Evolutionary conservation across 805 yeast species (phyloP).

Genomic region (Sungouiozyma intestinalis): DNA sequence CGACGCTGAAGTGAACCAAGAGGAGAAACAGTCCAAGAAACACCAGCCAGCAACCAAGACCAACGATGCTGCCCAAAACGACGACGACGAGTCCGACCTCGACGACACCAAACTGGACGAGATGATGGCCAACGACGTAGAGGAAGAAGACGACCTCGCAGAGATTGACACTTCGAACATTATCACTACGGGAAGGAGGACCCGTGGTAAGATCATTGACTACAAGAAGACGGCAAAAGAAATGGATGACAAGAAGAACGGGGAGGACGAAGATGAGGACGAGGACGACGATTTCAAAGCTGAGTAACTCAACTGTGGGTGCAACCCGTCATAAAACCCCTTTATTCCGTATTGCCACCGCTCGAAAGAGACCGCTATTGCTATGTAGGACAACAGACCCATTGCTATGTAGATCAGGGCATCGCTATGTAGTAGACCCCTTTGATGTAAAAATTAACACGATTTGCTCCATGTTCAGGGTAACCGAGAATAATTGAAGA

Average conservation of each 20-base stretch:
- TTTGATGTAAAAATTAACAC: no score
- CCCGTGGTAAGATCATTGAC: conserved; percentile 82
- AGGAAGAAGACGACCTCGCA: conserved; percentile 66
- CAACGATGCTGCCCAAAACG: conserved; percentile 20
- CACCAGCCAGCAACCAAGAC: conserved; percentile 19
- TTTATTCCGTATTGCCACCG: no score
- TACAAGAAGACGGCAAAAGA: conserved; percentile 71
- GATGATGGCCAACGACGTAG: conserved; percentile 44
- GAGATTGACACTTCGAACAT: conserved; percentile 79
- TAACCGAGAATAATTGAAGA: conserved; percentile 84
- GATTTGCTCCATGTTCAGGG: no score
- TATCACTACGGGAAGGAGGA: conserved; percentile 77
- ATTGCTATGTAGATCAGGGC: no score
- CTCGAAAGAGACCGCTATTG: no score
- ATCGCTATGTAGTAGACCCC: no score
- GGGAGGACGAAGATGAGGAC: conserved; percentile 20
- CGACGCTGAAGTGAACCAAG: conserved; percentile 52
- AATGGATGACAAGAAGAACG: conserved; percentile 39
- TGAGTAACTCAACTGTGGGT: neutral
- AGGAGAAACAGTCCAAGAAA: conserved; percentile 33
- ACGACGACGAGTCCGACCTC: conserved; percentile 37
- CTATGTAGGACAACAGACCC: no score
- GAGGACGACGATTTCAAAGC: conserved; percentile 19
- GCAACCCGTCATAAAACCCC: no score
- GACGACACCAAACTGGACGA: conserved; percentile 44